These are phyloP conservation scores for Blastosporella zonata DNA, from an alignment of 1,284 basidiomycete species.

Conservation along the genomic window DNA sequence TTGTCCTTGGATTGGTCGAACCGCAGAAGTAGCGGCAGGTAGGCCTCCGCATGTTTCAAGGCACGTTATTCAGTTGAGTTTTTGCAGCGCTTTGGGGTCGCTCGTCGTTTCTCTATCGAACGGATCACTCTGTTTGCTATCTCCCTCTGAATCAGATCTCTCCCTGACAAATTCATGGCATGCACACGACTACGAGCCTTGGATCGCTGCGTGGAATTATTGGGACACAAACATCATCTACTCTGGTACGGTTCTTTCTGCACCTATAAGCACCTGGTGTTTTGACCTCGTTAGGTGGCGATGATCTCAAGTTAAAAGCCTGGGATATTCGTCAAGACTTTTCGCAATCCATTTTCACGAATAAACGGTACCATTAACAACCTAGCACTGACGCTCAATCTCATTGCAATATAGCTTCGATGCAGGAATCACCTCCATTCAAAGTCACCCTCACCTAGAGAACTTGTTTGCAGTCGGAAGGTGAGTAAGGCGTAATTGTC, in stretches of 20 bases:
- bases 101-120: slow-evolving; percentile 80
- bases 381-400: slow-evolving; percentile 2
- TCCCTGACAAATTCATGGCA: slow-evolving; percentile 62
- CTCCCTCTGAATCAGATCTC: slow-evolving; percentile 41
- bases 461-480: slow-evolving; percentile 90
- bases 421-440: slow-evolving; percentile 91
- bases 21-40: slow-evolving; percentile 38
- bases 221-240: slow-evolving; percentile 79
- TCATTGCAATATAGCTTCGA: slow-evolving; percentile 63
- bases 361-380: slow-evolving; percentile 55
- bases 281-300: slow-evolving; percentile 65
- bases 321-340: slow-evolving; percentile 86
- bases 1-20: slow-evolving; percentile 90
- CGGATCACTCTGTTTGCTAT: slow-evolving; percentile 66
- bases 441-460: slow-evolving; percentile 78
- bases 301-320: slow-evolving; percentile 86
- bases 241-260: slow-evolving; percentile 57
- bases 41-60: slow-evolving; percentile 15
- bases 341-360: slow-evolving; percentile 61
- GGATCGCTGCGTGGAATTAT: slow-evolving; percentile 90
- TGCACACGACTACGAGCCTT: slow-evolving; percentile 94
- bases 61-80: slow-evolving; percentile 3
- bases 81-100: slow-evolving; percentile 44
- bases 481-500: slow-evolving; percentile 36
- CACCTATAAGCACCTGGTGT: not conserved